Evolutionary conservation across 495 filamentous ascomycete species (phyloP).

Genomic region (Trichoderma gamsii): DNA sequence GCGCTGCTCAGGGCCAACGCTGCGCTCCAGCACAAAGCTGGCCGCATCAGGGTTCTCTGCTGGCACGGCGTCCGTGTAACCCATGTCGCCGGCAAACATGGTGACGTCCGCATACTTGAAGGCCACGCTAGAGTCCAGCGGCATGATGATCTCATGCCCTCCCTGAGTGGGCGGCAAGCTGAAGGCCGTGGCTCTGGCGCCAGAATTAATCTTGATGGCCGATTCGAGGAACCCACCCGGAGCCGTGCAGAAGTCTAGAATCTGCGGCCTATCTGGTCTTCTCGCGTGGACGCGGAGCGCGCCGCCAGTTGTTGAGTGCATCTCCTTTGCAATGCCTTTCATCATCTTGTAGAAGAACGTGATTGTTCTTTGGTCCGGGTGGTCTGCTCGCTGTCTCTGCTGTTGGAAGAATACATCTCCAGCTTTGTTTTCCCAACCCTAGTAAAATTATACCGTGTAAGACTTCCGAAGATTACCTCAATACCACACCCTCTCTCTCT

Average conservation of each 20-base stretch:
- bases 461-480: too few species aligned
- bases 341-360: slow-evolving; percentile 12
- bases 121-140: slow-evolving; percentile 14
- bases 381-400: slow-evolving; percentile 9
- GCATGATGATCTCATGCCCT: slow-evolving; percentile 39
- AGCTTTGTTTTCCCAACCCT: slow-evolving; percentile 14
- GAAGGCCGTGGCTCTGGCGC: slow-evolving; percentile 35
- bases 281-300: neutral
- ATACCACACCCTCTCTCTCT: too few species aligned
- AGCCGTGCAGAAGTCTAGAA: slow-evolving; percentile 55
- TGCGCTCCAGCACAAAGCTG: slow-evolving; percentile 32
- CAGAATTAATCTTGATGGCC: slow-evolving; percentile 32
- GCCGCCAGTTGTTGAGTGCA: slow-evolving; percentile 7
- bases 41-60: slow-evolving; percentile 36
- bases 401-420: slow-evolving; percentile 14
- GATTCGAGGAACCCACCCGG: slow-evolving; percentile 46
- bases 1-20: slow-evolving; percentile 22
- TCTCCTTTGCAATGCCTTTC: slow-evolving; percentile 9
- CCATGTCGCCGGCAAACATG: slow-evolving; percentile 50
- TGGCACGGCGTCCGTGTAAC: slow-evolving; percentile 33
- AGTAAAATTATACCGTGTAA: neutral
- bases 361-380: neutral
- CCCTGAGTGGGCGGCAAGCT: slow-evolving; percentile 37
- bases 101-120: slow-evolving; percentile 45
- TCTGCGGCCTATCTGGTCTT: slow-evolving; percentile 17